phyloP scores from a whole-genome alignment of 495 filamentous ascomycete genomes.

The Rusavskia elegans region DNA sequence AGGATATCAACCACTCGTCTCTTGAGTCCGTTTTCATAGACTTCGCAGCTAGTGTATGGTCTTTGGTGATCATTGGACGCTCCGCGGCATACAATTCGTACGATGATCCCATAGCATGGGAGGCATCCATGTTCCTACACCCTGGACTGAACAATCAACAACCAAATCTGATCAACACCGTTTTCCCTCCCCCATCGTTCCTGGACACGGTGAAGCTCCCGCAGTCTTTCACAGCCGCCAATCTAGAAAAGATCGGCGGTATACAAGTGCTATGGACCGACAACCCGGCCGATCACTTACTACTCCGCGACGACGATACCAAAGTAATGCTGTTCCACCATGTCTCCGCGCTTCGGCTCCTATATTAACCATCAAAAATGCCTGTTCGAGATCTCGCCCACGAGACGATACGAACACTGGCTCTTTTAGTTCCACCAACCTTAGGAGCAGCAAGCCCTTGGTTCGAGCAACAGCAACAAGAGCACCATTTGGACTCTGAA shows the following conservation, averaged over 20 bases:
- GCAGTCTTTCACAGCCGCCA: conserved; percentile 4
- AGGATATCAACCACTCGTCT: not conserved
- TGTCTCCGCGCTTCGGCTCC: conserved; percentile 7
- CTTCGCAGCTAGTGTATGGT: not conserved
- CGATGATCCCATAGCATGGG: not conserved
- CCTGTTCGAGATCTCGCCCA: conserved; percentile 14
- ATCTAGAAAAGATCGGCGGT: conserved; percentile 19
- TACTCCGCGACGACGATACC: conserved; percentile 21
- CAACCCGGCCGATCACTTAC: conserved; percentile 30
- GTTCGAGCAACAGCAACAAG: conserved; percentile 14
- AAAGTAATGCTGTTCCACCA: conserved; percentile 30
- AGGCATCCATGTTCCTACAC: not conserved
- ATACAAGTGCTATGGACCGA: conserved; percentile 25
- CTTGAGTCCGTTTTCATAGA: not conserved
- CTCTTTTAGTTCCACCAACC: conserved; percentile 28
- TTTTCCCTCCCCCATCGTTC: not conserved
- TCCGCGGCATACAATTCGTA: not conserved
- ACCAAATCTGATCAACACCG: too few relatives aligned
- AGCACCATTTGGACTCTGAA: conserved; percentile 14
- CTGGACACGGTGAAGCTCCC: conserved; percentile 6
- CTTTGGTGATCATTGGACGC: not conserved
- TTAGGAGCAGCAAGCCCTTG: conserved; percentile 14
- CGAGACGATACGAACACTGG: conserved; percentile 29
- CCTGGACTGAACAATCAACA: too few relatives aligned
- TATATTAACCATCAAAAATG: not conserved